A percentile compares a stretch with the other conserved stretches of the same genome.
These are phyloP conservation scores for Limtongia smithiae DNA, from an alignment of 805 yeast species.

Conservation along the genomic window DNA sequence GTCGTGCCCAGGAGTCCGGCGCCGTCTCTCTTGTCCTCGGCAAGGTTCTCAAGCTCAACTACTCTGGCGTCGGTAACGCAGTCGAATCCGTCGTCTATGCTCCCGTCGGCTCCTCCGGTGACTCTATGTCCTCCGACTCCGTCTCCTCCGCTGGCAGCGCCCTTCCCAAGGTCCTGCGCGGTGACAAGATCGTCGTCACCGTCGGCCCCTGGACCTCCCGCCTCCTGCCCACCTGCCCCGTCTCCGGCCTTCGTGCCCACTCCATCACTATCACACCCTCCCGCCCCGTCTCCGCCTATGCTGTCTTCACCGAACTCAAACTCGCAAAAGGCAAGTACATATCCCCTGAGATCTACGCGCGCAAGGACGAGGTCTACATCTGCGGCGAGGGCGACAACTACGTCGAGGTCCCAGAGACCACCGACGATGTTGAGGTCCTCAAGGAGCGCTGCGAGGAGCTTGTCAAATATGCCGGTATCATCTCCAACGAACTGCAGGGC, in stretches of 20 bases:
- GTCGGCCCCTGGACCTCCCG: constrained; percentile 98
- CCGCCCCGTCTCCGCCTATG: constrained; percentile 81
- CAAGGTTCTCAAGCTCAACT: constrained; percentile 66
- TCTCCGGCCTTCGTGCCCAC: constrained; percentile 90
- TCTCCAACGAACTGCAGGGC: constrained; percentile 62
- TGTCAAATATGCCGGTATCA: constrained; percentile 72
- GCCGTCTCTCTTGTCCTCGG: constrained; percentile 83
- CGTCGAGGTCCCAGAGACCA: constrained; percentile 87
- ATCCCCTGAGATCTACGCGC: constrained; percentile 91
- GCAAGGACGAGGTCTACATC: constrained; percentile 92
- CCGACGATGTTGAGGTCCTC: constrained; percentile 88
- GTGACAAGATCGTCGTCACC: constrained; percentile 76
- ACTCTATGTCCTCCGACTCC: constrained; percentile 2
- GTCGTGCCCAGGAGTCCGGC: constrained; percentile 76
- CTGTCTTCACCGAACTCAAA: constrained; percentile 86
- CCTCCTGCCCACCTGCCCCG: constrained; percentile 87
- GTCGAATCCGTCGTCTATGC: constrained; percentile 40
- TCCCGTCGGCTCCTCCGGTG: constrained; percentile 48
- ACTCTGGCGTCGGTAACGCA: constrained; percentile 63
- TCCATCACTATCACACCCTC: constrained; percentile 87
- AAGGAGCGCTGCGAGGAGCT: constrained; percentile 83
- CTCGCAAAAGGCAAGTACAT: constrained; percentile 65
- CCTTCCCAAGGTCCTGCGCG: constrained; percentile 41
- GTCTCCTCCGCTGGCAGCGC: not conserved
- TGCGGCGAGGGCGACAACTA: constrained; percentile 96